Conservation (phyloP, 75 land plant genomes). For the Pinus tabuliformis region DNA sequence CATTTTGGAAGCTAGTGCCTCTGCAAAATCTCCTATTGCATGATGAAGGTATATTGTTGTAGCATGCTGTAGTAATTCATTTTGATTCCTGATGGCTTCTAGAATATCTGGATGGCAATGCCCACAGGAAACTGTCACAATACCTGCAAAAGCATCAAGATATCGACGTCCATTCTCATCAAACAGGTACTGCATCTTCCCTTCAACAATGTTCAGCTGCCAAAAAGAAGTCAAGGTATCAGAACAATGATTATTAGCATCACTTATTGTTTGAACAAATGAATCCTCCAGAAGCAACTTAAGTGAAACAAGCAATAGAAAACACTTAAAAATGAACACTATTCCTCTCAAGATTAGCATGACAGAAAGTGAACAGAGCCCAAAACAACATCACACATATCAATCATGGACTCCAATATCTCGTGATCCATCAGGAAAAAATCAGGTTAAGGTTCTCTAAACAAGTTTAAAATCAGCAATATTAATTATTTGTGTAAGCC, state of each 20-base stretch:
- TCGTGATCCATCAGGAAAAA: no score
- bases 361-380: no score
- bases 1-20: slow-evolving; percentile 90
- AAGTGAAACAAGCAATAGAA: background rate
- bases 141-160: slow-evolving; percentile 93
- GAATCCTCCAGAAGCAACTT: background rate
- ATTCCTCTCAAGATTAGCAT: no score
- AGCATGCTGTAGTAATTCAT: slow-evolving; percentile 81
- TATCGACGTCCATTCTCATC: slow-evolving; percentile 91
- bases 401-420: no score
- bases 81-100: slow-evolving; percentile 75
- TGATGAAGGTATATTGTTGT: slow-evolving; percentile 96
- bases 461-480: no score
- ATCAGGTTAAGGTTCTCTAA: no score
- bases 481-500: no score
- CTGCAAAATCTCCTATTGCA: slow-evolving; percentile 91
- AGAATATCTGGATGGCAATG: slow-evolving; percentile 93
- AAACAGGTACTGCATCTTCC: slow-evolving; percentile 95
- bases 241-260: background rate
- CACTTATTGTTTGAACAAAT: background rate
- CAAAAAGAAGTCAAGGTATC: background rate
- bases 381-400: no score
- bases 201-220: slow-evolving; percentile 95
- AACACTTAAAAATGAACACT: background rate
- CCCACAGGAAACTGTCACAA: slow-evolving; percentile 97